phyloP scores from a whole-genome alignment of 768 basidiomycete genomes.

The Mycena crocata region DNA sequence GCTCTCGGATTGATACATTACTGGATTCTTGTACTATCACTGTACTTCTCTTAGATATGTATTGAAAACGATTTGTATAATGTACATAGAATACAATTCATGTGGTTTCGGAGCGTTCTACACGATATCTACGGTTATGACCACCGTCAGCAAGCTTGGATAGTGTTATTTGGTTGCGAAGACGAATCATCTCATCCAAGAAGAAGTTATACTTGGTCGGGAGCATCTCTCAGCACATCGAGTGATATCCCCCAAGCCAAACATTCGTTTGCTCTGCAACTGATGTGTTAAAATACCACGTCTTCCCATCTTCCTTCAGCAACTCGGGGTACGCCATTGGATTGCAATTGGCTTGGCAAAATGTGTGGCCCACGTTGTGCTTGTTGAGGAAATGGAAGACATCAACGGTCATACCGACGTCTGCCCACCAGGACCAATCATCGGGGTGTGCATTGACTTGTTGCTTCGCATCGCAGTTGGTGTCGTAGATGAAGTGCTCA shows the following conservation, averaged over 20 bases:
- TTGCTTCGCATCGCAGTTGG: conserved; percentile 20
- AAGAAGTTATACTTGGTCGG: conserved; percentile 47
- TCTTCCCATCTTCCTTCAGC: not conserved
- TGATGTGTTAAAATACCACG: conserved; percentile 47
- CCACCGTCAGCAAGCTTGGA: conserved; percentile 30
- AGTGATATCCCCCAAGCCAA: conserved; percentile 48
- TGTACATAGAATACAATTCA: no score
- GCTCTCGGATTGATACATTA: no score
- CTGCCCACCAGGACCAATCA: conserved; percentile 7
- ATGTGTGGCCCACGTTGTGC: conserved; percentile 14
- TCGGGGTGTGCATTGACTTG: conserved; percentile 10
- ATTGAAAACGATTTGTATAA: no score
- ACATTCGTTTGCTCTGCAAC: conserved; percentile 50
- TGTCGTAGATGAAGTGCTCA: conserved; percentile 35
- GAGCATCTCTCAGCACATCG: conserved; percentile 47
- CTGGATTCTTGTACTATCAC: no score
- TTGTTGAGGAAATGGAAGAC: conserved; percentile 29
- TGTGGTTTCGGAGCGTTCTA: no score
- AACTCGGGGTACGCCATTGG: conserved; percentile 17
- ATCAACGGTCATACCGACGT: conserved; percentile 25
- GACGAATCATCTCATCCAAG: conserved; percentile 52
- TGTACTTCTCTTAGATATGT: no score
- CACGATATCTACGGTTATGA: conserved; percentile 19
- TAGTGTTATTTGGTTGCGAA: conserved; percentile 36
- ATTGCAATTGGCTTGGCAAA: conserved; percentile 26